A percentile compares a stretch with the other conserved stretches of the same genome.
phyloP scores from a whole-genome alignment of 2,329 filamentous ascomycete genomes.

The Diaporthe sp. region DNA sequence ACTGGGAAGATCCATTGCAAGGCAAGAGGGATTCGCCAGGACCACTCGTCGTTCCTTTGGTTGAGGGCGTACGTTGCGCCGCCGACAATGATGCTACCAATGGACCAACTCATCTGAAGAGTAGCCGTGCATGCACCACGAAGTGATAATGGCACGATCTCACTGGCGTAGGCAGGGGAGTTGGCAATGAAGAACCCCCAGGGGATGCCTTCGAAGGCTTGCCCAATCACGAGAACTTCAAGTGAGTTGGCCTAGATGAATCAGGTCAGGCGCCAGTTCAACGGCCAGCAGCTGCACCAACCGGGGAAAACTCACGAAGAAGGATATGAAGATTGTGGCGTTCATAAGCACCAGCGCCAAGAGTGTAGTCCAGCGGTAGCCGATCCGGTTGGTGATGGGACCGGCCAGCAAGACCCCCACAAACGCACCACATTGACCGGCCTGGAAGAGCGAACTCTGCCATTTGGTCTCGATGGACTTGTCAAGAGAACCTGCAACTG shows the following conservation, averaged over 20 bases:
- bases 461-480: slow-evolving; percentile 65
- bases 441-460: slow-evolving; percentile 70
- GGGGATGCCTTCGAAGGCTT: slow-evolving; percentile 73
- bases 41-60: slow-evolving; percentile 46
- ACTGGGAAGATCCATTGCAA: slow-evolving; percentile 71
- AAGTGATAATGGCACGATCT: slow-evolving; percentile 72
- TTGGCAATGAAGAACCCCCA: slow-evolving; percentile 79
- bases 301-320: slow-evolving; percentile 49
- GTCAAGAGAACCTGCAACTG: background rate
- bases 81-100: slow-evolving; percentile 72
- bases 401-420: slow-evolving; percentile 72
- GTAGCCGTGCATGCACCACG: slow-evolving; percentile 72
- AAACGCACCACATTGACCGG: slow-evolving; percentile 71
- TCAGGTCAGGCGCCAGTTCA: background rate
- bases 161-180: slow-evolving; percentile 72
- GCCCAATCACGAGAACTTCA: slow-evolving; percentile 63
- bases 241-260: slow-evolving; percentile 52
- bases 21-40: slow-evolving; percentile 66
- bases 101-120: slow-evolving; percentile 77
- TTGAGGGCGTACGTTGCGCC: slow-evolving; percentile 70
- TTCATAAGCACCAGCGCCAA: slow-evolving; percentile 69
- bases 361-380: slow-evolving; percentile 72
- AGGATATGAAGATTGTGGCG: slow-evolving; percentile 68
- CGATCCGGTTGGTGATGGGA: slow-evolving; percentile 69
- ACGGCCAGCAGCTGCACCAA: background rate